These are phyloP conservation scores for Vitis cinerea DNA, from an alignment of 164 flowering plant species.

Conservation along the genomic window DNA sequence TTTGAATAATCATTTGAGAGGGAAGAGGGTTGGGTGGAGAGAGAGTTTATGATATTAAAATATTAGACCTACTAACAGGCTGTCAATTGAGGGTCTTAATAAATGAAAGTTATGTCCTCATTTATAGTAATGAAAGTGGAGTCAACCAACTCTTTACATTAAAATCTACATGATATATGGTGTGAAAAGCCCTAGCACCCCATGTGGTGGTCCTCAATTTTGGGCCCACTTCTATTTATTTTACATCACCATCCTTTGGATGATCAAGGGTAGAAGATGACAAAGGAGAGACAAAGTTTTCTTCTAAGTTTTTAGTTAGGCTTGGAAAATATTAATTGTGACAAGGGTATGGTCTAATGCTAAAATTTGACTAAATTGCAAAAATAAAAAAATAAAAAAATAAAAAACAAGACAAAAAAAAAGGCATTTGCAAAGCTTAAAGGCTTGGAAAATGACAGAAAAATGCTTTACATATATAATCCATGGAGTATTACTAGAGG, in stretches of 20 bases:
- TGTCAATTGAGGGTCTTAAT: conserved; percentile 22
- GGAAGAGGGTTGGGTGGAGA: no score
- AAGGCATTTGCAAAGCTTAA: no score
- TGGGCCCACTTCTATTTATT: conserved; percentile 11
- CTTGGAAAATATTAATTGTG: no score
- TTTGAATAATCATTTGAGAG: no score
- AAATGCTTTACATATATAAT: no score
- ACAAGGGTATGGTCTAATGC: no score
- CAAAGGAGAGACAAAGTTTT: neutral
- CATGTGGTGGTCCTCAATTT: conserved; percentile 23
- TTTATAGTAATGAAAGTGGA: conserved; percentile 7
- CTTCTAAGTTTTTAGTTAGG: no score
- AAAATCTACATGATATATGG: conserved; percentile 7
- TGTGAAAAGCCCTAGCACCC: conserved; percentile 23
- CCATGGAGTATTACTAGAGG: no score
- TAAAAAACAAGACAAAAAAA: no score
- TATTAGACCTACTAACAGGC: conserved; percentile 29
- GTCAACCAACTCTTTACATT: conserved; percentile 23
- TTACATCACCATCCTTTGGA: conserved; percentile 8
- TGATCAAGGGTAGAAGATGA: conserved; percentile 2
- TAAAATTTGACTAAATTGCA: no score
- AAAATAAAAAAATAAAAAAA: no score
- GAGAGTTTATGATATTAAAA: neutral
- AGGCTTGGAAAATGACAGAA: no score
- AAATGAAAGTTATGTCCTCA: conserved; percentile 14